Evolutionary conservation across 441 rosid species (phyloP).

Genomic region (Populus hybrid): DNA sequence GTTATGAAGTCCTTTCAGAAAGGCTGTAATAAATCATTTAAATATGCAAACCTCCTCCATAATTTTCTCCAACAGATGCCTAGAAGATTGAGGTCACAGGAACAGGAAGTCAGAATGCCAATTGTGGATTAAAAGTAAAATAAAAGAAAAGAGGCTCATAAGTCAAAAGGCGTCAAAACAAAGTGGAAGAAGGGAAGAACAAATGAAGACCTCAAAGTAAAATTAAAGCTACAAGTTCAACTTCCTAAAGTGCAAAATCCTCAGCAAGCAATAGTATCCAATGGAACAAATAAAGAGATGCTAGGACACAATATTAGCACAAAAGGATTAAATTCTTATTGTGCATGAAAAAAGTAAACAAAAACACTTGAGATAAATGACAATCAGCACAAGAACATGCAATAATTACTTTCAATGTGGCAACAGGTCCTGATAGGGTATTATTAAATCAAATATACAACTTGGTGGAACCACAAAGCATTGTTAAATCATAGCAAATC

Average conservation of each 20-base stretch:
- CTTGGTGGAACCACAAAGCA: too few species aligned
- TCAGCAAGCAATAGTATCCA: background rate
- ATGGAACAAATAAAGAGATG: background rate
- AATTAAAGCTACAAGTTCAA: background rate
- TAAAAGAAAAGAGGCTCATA: background rate
- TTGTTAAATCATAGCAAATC: background rate
- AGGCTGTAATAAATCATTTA: slow-evolving; percentile 16
- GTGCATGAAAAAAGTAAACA: background rate
- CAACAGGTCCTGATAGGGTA: too few species aligned
- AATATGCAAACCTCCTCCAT: slow-evolving; percentile 66
- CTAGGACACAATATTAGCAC: background rate
- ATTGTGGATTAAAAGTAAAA: background rate
- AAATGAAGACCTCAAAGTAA: background rate
- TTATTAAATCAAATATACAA: too few species aligned
- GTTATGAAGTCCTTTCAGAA: background rate
- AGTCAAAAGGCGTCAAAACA: background rate
- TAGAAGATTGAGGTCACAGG: slow-evolving; percentile 15
- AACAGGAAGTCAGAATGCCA: slow-evolving; percentile 11
- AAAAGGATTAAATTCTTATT: background rate
- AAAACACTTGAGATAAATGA: too few species aligned
- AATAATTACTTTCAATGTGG: too few species aligned
- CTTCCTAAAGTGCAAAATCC: background rate
- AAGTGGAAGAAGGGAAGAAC: background rate
- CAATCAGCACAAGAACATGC: too few species aligned
- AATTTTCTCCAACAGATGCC: slow-evolving; percentile 59